Percentiles rank a stretch among this genome's conserved stretches.
Conservation (phyloP, 345 rosid species). For the Eucalyptus globulus region DNA sequence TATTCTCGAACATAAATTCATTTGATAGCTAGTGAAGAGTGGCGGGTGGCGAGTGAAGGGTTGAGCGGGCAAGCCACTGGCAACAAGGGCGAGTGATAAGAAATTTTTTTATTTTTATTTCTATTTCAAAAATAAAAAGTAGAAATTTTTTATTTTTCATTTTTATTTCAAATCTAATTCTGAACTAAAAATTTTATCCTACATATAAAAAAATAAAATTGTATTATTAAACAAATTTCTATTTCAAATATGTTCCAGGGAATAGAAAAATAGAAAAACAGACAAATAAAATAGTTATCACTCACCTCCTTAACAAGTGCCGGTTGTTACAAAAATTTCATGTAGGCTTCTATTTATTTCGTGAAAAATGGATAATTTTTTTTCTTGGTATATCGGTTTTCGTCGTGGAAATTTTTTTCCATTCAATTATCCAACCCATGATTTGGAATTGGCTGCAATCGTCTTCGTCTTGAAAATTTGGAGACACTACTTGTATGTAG, state of each 20-base stretch:
- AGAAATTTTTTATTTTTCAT: fast-evolving
- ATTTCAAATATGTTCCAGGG: fast-evolving
- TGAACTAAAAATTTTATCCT: too few species aligned
- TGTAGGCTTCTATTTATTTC: fast-evolving
- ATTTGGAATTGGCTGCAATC: fast-evolving
- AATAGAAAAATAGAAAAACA: fast-evolving
- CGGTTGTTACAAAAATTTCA: fast-evolving
- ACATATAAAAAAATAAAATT: too few species aligned
- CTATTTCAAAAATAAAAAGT: too few species aligned
- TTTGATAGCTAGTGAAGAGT: too few species aligned
- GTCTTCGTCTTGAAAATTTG: fast-evolving
- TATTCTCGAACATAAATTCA: too few species aligned
- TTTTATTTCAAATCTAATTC: too few species aligned
- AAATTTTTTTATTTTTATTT: too few species aligned
- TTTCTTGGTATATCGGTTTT: too few species aligned
- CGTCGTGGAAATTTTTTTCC: fast-evolving
- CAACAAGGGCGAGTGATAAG: too few species aligned
- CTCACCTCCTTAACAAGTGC: fast-evolving
- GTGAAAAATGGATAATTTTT: too few species aligned
- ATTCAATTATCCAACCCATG: fast-evolving
- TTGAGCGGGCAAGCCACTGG: too few species aligned
- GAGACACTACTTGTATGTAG: fast-evolving
- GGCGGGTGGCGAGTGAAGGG: too few species aligned
- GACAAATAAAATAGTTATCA: fast-evolving
- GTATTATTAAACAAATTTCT: fast-evolving